Evolutionary conservation across 306 rosid species (phyloP).

Genomic region (Cicer judaicum): DNA sequence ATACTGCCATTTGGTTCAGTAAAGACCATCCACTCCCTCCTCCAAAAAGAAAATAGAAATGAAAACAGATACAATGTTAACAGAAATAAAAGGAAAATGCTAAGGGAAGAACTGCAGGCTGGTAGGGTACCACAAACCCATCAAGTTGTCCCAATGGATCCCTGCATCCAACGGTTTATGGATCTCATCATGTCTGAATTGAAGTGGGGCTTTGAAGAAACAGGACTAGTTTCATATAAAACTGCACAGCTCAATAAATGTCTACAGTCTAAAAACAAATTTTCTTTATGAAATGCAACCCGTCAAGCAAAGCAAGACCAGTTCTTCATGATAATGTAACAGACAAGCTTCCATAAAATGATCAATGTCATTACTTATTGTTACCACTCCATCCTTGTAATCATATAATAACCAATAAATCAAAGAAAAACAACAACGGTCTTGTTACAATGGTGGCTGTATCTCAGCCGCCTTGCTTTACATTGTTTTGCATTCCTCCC

Average conservation of each 20-base stretch:
- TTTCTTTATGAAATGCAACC: constrained; percentile 14
- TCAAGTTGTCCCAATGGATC: constrained; percentile 25
- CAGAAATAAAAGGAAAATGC: not conserved
- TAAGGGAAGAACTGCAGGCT: constrained; percentile 27
- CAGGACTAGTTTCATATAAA: constrained; percentile 19
- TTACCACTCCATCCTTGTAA: constrained; percentile 34
- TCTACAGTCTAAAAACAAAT: constrained; percentile 13
- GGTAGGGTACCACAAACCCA: constrained; percentile 27
- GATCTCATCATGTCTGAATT: constrained; percentile 34
- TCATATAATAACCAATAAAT: constrained; percentile 13
- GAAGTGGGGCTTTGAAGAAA: constrained; percentile 24
- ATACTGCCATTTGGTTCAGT: not conserved
- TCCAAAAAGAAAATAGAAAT: not conserved
- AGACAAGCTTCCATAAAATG: constrained; percentile 38
- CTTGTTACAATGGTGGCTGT: constrained; percentile 43
- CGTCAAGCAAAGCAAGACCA: constrained; percentile 31
- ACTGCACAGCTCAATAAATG: not conserved
- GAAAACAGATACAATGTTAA: not conserved
- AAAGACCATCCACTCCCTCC: not conserved
- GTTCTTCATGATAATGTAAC: constrained; percentile 27
- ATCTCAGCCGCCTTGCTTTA: constrained; percentile 41
- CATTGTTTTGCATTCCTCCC: constrained; percentile 38
- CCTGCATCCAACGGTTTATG: constrained; percentile 40
- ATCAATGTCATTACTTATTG: constrained; percentile 24
- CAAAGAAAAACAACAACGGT: constrained; percentile 26